These are phyloP conservation scores for Saccharomycopsis schoenii DNA, from an alignment of 805 yeast genomes.

Conservation along the genomic window DNA sequence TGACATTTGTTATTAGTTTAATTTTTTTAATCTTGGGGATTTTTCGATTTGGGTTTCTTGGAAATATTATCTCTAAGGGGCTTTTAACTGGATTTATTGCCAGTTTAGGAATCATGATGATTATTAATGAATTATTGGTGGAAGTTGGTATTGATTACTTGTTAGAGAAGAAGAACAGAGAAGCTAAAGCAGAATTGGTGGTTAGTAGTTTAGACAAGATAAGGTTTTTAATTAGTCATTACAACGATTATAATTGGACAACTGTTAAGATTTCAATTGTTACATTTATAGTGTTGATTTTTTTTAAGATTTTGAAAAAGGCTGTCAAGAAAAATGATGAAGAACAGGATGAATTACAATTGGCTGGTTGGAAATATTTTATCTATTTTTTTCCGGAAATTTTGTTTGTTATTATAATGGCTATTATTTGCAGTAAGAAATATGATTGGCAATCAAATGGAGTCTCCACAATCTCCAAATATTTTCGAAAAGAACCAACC, in stretches of 20 bases:
- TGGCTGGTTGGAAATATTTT: constrained; percentile 23
- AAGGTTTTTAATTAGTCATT: constrained; percentile 43
- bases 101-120: constrained; percentile 81
- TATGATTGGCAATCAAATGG: constrained; percentile 31
- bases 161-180: constrained; percentile 23
- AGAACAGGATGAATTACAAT: constrained; percentile 23
- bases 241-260: constrained; percentile 36
- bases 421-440: constrained; percentile 42
- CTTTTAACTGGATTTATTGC: constrained; percentile 74
- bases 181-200: not conserved
- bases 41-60: constrained; percentile 74
- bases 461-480: constrained; percentile 29
- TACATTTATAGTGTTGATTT: constrained; percentile 37
- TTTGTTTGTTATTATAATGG: constrained; percentile 54
- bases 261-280: constrained; percentile 51
- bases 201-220: constrained; percentile 39
- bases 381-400: constrained; percentile 72
- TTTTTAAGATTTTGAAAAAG: constrained; percentile 31
- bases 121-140: constrained; percentile 61
- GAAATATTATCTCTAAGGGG: constrained; percentile 68
- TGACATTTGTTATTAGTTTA: constrained; percentile 54
- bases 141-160: constrained; percentile 73
- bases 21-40: constrained; percentile 63
- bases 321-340: constrained; percentile 4
- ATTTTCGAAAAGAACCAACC: constrained; percentile 20